Evolutionary conservation across 441 rosid genomes (phyloP), one percentile per base, ranked within the genome.

Genomic region (Pelargonium fulgidum): DNA sequence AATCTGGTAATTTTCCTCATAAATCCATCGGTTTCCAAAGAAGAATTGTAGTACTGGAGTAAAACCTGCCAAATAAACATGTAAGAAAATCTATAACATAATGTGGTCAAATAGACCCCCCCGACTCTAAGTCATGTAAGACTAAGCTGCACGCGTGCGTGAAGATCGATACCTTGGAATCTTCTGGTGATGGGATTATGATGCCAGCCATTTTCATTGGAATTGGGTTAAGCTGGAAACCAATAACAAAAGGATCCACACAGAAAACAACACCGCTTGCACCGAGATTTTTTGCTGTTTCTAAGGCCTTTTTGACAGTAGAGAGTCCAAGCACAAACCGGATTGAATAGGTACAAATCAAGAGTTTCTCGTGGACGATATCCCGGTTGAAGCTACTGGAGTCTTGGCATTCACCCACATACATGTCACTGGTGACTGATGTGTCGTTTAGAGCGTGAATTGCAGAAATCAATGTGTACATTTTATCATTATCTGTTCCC

Each of bases 291-390:
- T 77, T 79, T 7, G 96, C 85, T 10, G 93, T 87, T 79, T 89
- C 76, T 76, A 87, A 70, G 72, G 96, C 96, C 72, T 84, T 89
- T 77, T 91, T 83, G 69, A 91, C 81, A 71, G 91, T 90, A 73
- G 97, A 91, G 65, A 94, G 91, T 26, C 99, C 99, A 6, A 93
- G 90, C 64, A 94, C 93, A 62, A 87, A 94, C 39, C 97, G 89
- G 61, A 94, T 87, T 9, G 99, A 94, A 81, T 94, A 94, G 86
- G 94, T 87, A 59, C 99, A 94, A 73, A 94, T 84, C 82, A 94
- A 77, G 68, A 94, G 87, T 70, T 90, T 94, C 76, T 96, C 99
- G 61, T 71, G 66, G 70, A 94, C 86, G 69, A 85, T 66, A 62
- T 78, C 84, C 78, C 67, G 67, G 66, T 85, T 58, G 65, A 91